Percentiles rank a stretch among this genome's conserved stretches.
Evolutionary conservation across 1,284 basidiomycete genomes (phyloP).

Genomic region (Cryptococcus sp.): DNA sequence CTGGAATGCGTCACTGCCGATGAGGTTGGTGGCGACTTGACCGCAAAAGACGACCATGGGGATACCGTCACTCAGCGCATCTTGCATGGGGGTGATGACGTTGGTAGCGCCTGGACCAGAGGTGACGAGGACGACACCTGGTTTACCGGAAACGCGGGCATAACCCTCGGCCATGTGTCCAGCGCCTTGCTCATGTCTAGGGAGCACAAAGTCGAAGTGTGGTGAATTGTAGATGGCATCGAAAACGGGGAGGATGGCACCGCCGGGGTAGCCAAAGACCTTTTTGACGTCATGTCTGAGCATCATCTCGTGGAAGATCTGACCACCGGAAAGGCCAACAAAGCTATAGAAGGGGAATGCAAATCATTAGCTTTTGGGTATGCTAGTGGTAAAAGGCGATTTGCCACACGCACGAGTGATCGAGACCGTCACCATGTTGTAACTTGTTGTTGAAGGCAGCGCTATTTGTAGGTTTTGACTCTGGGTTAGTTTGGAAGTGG

Average conservation of each 20-base stretch:
- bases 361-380: conserved; percentile 62
- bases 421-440: conserved; percentile 36
- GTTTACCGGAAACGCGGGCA: conserved; percentile 94
- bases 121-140: conserved; percentile 96
- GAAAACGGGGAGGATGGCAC: conserved; percentile 96
- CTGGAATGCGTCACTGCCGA: conserved; percentile 97
- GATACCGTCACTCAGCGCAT: conserved; percentile 91
- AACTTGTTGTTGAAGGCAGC: conserved; percentile 26
- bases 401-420: conserved; percentile 43
- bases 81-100: conserved; percentile 97
- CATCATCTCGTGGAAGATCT: conserved; percentile 99
- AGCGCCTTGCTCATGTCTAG: conserved; percentile 95
- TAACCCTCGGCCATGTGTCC: conserved; percentile 99
- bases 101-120: conserved; percentile 98
- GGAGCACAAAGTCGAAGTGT: conserved; percentile 94
- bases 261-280: conserved; percentile 96
- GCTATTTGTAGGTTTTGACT: conserved; percentile 37
- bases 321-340: conserved; percentile 89
- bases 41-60: conserved; percentile 95
- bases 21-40: conserved; percentile 96
- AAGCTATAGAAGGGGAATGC: conserved; percentile 56
- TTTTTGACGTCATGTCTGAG: conserved; percentile 93
- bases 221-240: conserved; percentile 97
- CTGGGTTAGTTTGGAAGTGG: conserved; percentile 47
- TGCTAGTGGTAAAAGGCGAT: conserved; percentile 1